These are phyloP conservation scores for Rhynchospora pubera DNA, from an alignment of 176 grass and related monocot genomes.

Conservation along the genomic window DNA sequence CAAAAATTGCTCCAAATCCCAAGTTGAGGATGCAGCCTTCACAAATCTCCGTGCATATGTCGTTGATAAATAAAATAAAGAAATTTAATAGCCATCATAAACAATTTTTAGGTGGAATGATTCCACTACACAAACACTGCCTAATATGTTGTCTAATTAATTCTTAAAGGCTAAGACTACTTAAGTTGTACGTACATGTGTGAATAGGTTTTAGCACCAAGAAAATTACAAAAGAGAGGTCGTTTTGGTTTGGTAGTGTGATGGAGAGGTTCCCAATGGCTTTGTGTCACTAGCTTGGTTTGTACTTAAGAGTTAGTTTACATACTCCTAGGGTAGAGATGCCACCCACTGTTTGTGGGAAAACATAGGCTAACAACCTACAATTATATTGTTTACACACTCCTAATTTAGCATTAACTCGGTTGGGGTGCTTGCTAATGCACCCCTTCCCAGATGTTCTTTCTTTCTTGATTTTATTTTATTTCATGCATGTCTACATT, in stretches of 20 bases:
- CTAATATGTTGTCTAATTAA: neutral
- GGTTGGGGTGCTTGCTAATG: neutral
- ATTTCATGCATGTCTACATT: neutral
- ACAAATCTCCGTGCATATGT: neutral
- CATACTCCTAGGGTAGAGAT: constrained; percentile 19
- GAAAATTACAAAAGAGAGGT: constrained; percentile 32
- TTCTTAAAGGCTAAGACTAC: neutral
- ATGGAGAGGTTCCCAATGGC: constrained; percentile 23
- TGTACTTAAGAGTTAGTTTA: neutral
- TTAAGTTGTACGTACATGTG: neutral
- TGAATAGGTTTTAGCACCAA: neutral
- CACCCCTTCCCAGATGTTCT: neutral
- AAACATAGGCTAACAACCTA: constrained; percentile 7
- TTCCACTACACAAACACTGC: neutral
- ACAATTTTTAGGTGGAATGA: neutral
- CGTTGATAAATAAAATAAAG: neutral
- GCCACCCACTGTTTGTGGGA: neutral
- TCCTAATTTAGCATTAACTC: neutral
- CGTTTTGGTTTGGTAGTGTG: constrained; percentile 21
- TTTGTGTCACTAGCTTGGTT: neutral
- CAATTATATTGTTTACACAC: neutral
- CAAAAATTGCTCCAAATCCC: neutral
- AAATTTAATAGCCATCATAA: neutral
- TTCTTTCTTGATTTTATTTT: neutral
- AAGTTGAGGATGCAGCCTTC: neutral